phyloP scores from a whole-genome alignment of 2,329 filamentous ascomycete genomes.

The Colletotrichum tabaci region DNA sequence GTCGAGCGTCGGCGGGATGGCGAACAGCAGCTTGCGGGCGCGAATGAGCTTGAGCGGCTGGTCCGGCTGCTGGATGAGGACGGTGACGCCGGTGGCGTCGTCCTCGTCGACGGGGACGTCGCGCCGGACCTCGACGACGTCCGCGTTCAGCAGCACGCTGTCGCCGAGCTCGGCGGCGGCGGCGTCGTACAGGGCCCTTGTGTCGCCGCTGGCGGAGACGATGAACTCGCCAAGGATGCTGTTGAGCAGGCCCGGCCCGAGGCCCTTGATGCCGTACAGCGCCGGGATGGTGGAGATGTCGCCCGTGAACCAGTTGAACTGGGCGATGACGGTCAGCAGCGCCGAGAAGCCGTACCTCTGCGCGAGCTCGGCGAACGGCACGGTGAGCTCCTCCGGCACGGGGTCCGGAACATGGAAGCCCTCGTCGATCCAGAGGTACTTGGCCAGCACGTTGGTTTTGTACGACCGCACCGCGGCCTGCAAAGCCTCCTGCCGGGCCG shows the following conservation, averaged over 20 bases:
- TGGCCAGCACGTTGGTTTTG: constrained; percentile 27
- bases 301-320: constrained; percentile 55
- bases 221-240: constrained; percentile 45
- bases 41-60: constrained; percentile 27
- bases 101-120: constrained; percentile 34
- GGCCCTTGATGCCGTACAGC: constrained; percentile 57
- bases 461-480: constrained; percentile 31
- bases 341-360: constrained; percentile 57
- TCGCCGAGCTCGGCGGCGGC: constrained; percentile 48
- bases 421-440: constrained; percentile 40
- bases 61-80: constrained; percentile 37
- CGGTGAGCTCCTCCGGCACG: constrained; percentile 60
- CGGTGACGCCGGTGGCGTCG: constrained; percentile 46
- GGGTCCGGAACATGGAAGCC: constrained; percentile 58
- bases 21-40: constrained; percentile 50
- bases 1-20: constrained; percentile 53
- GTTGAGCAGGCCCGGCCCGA: constrained; percentile 45
- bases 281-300: constrained; percentile 55
- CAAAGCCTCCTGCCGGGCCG: constrained; percentile 30
- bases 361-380: constrained; percentile 59
- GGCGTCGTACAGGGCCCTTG: constrained; percentile 48
- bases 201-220: constrained; percentile 43
- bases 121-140: constrained; percentile 45
- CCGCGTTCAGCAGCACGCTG: constrained; percentile 48
- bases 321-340: constrained; percentile 51